Evolutionary conservation across 192 early-diverging fungal species (phyloP).

Genomic region (Gamsiella multidivaricata): DNA sequence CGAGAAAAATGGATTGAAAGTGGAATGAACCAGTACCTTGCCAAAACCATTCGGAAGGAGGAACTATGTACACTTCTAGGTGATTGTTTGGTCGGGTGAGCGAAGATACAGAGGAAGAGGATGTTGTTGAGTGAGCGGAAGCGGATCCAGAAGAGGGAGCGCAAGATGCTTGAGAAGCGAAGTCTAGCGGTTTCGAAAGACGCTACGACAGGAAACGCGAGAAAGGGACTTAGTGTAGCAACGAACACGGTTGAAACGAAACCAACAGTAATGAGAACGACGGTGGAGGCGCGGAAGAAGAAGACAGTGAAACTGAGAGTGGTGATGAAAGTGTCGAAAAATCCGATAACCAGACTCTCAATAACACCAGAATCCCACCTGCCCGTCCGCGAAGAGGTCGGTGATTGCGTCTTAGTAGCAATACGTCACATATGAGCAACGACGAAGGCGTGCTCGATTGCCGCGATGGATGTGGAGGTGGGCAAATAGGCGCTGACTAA

Average conservation of each 20-base stretch:
- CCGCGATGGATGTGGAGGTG: conserved; percentile 42
- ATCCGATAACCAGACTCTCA: not conserved
- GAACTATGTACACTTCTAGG: conserved; percentile 45
- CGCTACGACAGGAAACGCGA: not conserved
- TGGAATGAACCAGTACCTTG: conserved; percentile 64
- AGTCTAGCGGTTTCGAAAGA: conserved; percentile 28
- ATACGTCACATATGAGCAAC: conserved; percentile 7
- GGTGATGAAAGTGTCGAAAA: not conserved
- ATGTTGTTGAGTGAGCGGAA: conserved; percentile 21
- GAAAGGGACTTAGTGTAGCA: not conserved
- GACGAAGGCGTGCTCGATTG: conserved; percentile 26
- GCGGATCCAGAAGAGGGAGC: conserved; percentile 30
- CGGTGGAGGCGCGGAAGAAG: conserved; percentile 5
- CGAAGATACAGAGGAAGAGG: not conserved
- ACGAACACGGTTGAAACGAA: not conserved
- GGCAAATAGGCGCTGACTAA: too few relatives aligned
- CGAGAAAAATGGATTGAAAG: conserved; percentile 52
- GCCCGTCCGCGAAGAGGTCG: too few relatives aligned
- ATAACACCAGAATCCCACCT: not conserved
- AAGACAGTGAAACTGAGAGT: conserved; percentile 16
- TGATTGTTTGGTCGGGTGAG: conserved; percentile 34
- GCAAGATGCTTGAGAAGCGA: conserved; percentile 28
- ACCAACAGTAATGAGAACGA: not conserved
- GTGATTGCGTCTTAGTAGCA: too few relatives aligned
- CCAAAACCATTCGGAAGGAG: conserved; percentile 61